Percentiles rank a stretch among this genome's conserved stretches.
These are phyloP conservation scores for Ascochyta pisi DNA, from an alignment of 2,329 filamentous ascomycete species.

Conservation along the genomic window DNA sequence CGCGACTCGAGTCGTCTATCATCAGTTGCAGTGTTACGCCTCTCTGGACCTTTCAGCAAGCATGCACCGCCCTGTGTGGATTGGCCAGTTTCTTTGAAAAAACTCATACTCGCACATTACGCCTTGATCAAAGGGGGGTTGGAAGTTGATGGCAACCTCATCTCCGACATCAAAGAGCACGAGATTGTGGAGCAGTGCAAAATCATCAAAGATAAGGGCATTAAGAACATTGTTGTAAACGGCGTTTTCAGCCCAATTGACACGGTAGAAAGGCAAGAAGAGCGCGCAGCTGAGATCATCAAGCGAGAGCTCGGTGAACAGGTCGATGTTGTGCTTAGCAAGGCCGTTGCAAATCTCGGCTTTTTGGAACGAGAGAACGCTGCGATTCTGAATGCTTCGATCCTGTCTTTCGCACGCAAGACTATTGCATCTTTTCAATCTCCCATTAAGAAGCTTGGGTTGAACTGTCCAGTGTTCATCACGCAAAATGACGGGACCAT, in stretches of 20 bases:
- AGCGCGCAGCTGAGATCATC: slow-evolving; percentile 57
- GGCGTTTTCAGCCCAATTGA: slow-evolving; percentile 67
- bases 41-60: slow-evolving; percentile 57
- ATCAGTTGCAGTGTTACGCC: slow-evolving; percentile 60
- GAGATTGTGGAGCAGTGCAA: slow-evolving; percentile 55
- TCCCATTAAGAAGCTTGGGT: slow-evolving; percentile 54
- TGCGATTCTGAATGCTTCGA: slow-evolving; percentile 58
- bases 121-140: slow-evolving; percentile 58
- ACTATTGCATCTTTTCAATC: slow-evolving; percentile 56
- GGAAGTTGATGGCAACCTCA: slow-evolving; percentile 58
- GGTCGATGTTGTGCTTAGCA: slow-evolving; percentile 59
- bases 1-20: slow-evolving; percentile 58
- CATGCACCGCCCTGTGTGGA: slow-evolving; percentile 60
- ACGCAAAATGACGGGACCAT: slow-evolving; percentile 62
- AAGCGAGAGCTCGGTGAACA: slow-evolving; percentile 53
- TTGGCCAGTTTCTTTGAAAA: slow-evolving; percentile 55
- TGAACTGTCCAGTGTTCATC: slow-evolving; percentile 59
- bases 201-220: slow-evolving; percentile 53
- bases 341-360: slow-evolving; percentile 59
- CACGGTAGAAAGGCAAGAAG: slow-evolving; percentile 60
- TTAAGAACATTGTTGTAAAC: slow-evolving; percentile 60
- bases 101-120: slow-evolving; percentile 57
- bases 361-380: slow-evolving; percentile 61
- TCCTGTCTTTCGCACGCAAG: slow-evolving; percentile 54
- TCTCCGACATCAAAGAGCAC: slow-evolving; percentile 50